Base-by-base conservation (phyloP, 2,329 filamentous ascomycete species). In the Aspergillus calidoustus region DNA sequence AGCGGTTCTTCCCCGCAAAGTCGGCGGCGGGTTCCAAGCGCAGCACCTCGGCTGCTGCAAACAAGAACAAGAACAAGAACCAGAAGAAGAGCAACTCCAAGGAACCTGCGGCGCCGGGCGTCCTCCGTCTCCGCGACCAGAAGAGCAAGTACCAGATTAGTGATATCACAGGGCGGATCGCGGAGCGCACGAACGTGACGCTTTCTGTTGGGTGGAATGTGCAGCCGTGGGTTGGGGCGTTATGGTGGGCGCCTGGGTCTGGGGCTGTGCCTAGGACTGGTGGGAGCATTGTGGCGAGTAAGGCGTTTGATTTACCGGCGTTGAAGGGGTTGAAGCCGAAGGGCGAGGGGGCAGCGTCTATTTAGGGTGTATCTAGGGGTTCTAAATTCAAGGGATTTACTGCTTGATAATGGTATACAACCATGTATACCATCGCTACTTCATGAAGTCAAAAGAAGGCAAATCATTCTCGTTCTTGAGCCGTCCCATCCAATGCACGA, bases 131-230 rank as follows among this genome's bases (percentile, higher is more conserved):
- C 67, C 87, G 88, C 74, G 93, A 93, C 77, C 92, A 97, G 77
- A 90, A 89, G 74, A 91, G 93, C 3, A 99, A 99, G 79, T 99
- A 99, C 83, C 93, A 97, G 75, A 95, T 99, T 79, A 96, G 93
- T 4, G 93, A 97, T 76, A 91, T 94, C 11, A 86, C 85, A 11
- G 91, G 93, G 64, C 89, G 88, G 76, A 84, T 98, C 67, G 91
- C 91, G 50, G 85, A 90, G 72, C 83, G 87, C 53, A 81, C 85
- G 54, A 88, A 95, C 74, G 92, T 94, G 60, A 89, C 87, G 31
- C 82, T 99, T 65, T 88, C 89, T 71, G 82, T 98, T 57, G 90
- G 95, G 74, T 99, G 96, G 87, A 98, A 98, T 79, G 91, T 98
- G 63, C 95, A 99, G 83, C 95, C 95, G 34, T 98, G 94, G 92